A percentile compares a stretch with the other conserved stretches of the same genome.
phyloP scores from a whole-genome alignment of 371 early-diverging fungal genomes.

The Parasitella parasitica region DNA sequence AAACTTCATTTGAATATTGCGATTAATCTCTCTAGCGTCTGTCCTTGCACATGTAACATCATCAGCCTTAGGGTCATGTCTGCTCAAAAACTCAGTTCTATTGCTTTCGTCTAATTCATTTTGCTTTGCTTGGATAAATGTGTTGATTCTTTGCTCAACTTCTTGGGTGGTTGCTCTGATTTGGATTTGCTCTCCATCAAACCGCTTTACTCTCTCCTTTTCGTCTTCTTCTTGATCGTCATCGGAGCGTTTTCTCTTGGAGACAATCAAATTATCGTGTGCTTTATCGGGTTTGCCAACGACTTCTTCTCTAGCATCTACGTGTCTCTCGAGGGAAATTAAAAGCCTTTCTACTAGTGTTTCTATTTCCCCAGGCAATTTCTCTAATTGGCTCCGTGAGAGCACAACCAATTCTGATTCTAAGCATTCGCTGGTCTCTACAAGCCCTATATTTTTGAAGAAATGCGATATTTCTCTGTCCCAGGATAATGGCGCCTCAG shows the following conservation, averaged over 20 bases:
- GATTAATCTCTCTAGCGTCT: conserved; percentile 72
- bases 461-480: conserved; percentile 32
- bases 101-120: conserved; percentile 72
- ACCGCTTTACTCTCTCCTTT: conserved; percentile 29
- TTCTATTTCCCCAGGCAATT: conserved; percentile 37
- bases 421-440: conserved; percentile 44
- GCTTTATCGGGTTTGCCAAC: conserved; percentile 10
- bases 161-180: conserved; percentile 45
- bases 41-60: conserved; percentile 66
- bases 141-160: conserved; percentile 50
- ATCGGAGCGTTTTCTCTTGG: conserved; percentile 21
- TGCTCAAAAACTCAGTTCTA: conserved; percentile 62
- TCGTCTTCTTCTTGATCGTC: conserved; percentile 23
- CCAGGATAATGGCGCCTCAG: conserved; percentile 23
- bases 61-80: conserved; percentile 39
- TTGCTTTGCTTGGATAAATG: conserved; percentile 62
- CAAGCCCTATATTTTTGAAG: conserved; percentile 34
- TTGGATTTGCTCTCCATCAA: conserved; percentile 48
- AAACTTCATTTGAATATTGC: conserved; percentile 82
- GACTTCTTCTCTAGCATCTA: conserved; percentile 30
- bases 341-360: conserved; percentile 35
- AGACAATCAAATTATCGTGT: conserved; percentile 13
- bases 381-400: conserved; percentile 31
- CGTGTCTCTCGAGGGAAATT: conserved; percentile 34
- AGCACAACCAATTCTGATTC: conserved; percentile 38